These are phyloP conservation scores for Phytophthora cryptogea DNA, from an alignment of 352 stramenopile species.

Conservation along the genomic window DNA sequence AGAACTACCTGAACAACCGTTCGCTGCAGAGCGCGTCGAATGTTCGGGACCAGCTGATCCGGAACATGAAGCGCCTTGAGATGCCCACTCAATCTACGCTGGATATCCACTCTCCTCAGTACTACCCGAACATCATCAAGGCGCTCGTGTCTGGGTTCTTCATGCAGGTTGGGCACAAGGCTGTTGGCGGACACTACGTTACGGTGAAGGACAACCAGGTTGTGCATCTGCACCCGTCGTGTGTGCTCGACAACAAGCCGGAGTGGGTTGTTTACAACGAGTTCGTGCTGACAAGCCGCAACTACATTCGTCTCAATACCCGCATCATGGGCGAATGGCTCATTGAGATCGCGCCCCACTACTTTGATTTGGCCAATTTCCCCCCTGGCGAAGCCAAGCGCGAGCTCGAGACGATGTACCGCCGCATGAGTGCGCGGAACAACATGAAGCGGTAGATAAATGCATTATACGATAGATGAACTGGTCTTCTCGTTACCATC, in stretches of 20 bases:
- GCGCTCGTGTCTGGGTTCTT: conserved; percentile 97
- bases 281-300: conserved; percentile 98
- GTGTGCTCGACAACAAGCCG: conserved; percentile 95
- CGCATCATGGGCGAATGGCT: conserved; percentile 93
- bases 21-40: conserved; percentile 94
- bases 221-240: conserved; percentile 97
- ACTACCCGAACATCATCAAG: conserved; percentile 94
- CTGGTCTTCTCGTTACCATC: conserved; percentile 14
- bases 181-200: conserved; percentile 93
- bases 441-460: conserved; percentile 42
- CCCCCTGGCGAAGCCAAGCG: conserved; percentile 95
- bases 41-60: conserved; percentile 96
- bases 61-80: conserved; percentile 95
- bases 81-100: conserved; percentile 73
- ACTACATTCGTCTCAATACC: conserved; percentile 99
- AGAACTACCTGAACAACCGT: conserved; percentile 98
- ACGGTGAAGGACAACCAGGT: conserved; percentile 99
- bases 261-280: conserved; percentile 99
- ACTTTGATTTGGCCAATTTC: conserved; percentile 98
- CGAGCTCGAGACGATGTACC: conserved; percentile 92
- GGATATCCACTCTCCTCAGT: conserved; percentile 84
- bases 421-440: conserved; percentile 51
- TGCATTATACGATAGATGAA: conserved; percentile 40
- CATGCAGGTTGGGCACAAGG: conserved; percentile 95
- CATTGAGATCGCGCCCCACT: conserved; percentile 95